These are phyloP conservation scores for Termitomyces sp. DNA, from an alignment of 768 basidiomycete species.

Conservation along the genomic window DNA sequence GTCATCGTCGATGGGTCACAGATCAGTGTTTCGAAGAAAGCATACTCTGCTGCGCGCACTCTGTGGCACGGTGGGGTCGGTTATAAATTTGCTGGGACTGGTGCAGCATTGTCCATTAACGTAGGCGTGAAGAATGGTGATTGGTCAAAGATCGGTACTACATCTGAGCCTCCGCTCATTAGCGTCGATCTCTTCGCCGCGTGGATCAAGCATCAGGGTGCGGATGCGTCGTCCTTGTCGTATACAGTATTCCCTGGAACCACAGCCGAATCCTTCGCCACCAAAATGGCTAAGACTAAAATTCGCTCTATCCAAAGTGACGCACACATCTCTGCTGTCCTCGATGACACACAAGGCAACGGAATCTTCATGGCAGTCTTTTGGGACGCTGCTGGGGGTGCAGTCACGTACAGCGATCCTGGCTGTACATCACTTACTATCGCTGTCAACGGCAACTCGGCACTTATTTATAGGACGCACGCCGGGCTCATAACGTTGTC, in stretches of 20 bases:
- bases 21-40: background rate
- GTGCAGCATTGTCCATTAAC: slow-evolving; percentile 37
- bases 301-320: slow-evolving; percentile 30
- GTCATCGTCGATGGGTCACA: slow-evolving; percentile 40
- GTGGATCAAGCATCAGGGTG: slow-evolving; percentile 30
- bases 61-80: slow-evolving; percentile 68
- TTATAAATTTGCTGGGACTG: slow-evolving; percentile 32
- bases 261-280: slow-evolving; percentile 21
- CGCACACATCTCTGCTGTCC: slow-evolving; percentile 34
- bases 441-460: slow-evolving; percentile 36
- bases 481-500: slow-evolving; percentile 51
- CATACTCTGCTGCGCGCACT: slow-evolving; percentile 23
- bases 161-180: slow-evolving; percentile 49
- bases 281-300: slow-evolving; percentile 17
- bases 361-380: slow-evolving; percentile 38
- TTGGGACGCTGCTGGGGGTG: slow-evolving; percentile 37
- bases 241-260: slow-evolving; percentile 44
- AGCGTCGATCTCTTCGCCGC: slow-evolving; percentile 50
- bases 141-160: slow-evolving; percentile 64
- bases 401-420: slow-evolving; percentile 23
- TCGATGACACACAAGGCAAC: slow-evolving; percentile 30
- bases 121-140: slow-evolving; percentile 44
- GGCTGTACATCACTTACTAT: slow-evolving; percentile 26
- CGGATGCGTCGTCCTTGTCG: slow-evolving; percentile 20
- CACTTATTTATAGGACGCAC: slow-evolving; percentile 39